Percentiles rank a stretch among this genome's conserved stretches.
These are phyloP conservation scores for Suillus ampliporus DNA, from an alignment of 768 basidiomycete species.

Conservation along the genomic window DNA sequence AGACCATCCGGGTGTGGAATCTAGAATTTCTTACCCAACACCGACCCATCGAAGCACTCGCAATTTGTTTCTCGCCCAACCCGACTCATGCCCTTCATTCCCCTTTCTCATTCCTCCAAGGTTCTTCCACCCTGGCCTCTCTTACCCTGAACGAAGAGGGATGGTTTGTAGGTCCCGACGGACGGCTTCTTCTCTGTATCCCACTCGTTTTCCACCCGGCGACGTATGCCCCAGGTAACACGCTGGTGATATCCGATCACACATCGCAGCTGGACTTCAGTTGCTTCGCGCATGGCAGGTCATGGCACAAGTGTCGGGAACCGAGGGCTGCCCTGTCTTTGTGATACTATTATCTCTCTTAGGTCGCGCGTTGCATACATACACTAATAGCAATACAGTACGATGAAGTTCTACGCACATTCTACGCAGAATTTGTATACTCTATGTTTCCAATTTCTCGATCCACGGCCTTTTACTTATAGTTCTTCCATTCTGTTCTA, in stretches of 20 bases:
- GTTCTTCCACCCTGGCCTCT: not conserved
- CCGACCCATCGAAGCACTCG: not conserved
- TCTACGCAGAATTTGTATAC: too few relatives aligned
- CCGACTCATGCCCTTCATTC: not conserved
- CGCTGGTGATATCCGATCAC: not conserved
- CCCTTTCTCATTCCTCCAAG: not conserved
- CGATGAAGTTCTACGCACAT: too few relatives aligned
- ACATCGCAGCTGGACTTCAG: conserved; percentile 4
- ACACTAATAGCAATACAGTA: too few relatives aligned
- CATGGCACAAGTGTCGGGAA: not conserved
- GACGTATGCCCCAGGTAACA: not conserved
- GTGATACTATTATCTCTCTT: too few relatives aligned
- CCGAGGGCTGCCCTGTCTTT: too few relatives aligned
- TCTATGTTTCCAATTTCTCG: too few relatives aligned
- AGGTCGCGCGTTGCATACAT: too few relatives aligned
- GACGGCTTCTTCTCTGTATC: conserved; percentile 5
- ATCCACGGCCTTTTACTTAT: too few relatives aligned
- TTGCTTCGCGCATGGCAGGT: not conserved
- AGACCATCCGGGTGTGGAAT: too few relatives aligned
- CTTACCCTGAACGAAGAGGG: not conserved
- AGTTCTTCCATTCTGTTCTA: too few relatives aligned
- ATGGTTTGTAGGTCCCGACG: not conserved
- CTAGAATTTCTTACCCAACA: not conserved
- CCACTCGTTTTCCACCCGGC: not conserved
- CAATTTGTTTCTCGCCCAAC: not conserved